Evolutionary conservation across 2,329 filamentous ascomycete species (phyloP).

Genomic region (Colletotrichum lentis): DNA sequence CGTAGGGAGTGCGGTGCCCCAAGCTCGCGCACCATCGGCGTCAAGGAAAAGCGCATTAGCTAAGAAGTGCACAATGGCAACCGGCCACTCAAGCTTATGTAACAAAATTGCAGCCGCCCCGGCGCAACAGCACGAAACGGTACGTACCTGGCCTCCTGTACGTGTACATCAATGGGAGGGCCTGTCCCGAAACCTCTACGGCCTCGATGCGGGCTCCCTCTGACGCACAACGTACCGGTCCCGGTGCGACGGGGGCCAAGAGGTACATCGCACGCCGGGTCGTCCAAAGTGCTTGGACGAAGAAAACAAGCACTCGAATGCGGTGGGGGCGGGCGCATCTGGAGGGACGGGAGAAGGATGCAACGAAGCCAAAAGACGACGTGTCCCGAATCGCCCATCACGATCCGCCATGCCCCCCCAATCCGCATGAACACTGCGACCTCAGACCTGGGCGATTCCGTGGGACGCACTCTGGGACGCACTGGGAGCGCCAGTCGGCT

Average conservation of each 20-base stretch:
- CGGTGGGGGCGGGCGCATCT: conserved; percentile 8
- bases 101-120: neutral
- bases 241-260: conserved; percentile 18
- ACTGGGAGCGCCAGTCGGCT: conserved; percentile 25
- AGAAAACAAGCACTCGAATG: conserved; percentile 29
- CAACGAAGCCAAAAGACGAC: neutral
- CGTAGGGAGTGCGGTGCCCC: neutral
- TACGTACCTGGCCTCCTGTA: neutral
- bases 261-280: conserved; percentile 28
- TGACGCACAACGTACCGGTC: conserved; percentile 19
- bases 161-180: no score
- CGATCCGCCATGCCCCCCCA: conserved; percentile 19
- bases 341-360: conserved; percentile 5
- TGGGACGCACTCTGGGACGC: neutral
- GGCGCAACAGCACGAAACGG: neutral
- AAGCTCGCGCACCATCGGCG: conserved; percentile 20
- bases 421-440: conserved; percentile 36
- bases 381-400: conserved; percentile 3
- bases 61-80: conserved; percentile 17
- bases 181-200: conserved; percentile 30
- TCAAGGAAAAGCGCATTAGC: conserved; percentile 20
- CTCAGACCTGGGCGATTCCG: neutral
- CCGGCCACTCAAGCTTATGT: neutral
- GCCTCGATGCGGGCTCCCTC: conserved; percentile 29
- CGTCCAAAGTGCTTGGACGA: conserved; percentile 32